Conservation (phyloP, 2,329 filamentous ascomycete genomes). For the Botrytis medusae region DNA sequence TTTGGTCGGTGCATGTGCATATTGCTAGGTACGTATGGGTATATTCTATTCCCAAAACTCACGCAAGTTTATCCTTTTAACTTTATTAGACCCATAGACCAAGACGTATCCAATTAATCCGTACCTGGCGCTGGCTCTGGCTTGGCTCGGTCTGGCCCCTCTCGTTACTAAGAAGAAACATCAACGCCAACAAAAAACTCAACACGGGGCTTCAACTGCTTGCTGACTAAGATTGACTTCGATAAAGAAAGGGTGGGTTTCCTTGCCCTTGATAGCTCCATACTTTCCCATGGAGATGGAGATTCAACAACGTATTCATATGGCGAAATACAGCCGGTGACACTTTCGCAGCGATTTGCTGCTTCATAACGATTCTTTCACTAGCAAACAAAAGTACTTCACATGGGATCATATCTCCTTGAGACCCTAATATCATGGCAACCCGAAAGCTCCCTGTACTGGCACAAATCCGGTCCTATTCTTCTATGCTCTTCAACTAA, state of each 20-base stretch:
- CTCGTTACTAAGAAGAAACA: neutral
- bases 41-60: neutral
- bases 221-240: conserved; percentile 16
- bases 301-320: conserved; percentile 25
- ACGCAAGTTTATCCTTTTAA: neutral
- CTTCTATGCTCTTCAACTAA: conserved; percentile 27
- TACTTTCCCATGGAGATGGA: conserved; percentile 17
- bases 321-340: conserved; percentile 37
- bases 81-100: neutral
- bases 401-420: conserved; percentile 16
- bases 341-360: conserved; percentile 38
- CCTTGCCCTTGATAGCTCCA: conserved; percentile 15
- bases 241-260: conserved; percentile 11
- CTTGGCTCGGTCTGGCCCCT: conserved; percentile 4
- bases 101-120: neutral
- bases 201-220: neutral
- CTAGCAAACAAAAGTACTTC: neutral
- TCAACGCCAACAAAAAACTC: neutral
- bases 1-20: neutral
- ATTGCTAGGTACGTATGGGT: neutral
- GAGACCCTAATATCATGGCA: conserved; percentile 33
- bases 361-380: conserved; percentile 22
- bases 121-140: neutral
- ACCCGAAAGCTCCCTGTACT: conserved; percentile 33
- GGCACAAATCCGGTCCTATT: conserved; percentile 15